Evolutionary conservation across 2,329 filamentous ascomycete species (phyloP).

Genomic region (Diplodia intermedia): DNA sequence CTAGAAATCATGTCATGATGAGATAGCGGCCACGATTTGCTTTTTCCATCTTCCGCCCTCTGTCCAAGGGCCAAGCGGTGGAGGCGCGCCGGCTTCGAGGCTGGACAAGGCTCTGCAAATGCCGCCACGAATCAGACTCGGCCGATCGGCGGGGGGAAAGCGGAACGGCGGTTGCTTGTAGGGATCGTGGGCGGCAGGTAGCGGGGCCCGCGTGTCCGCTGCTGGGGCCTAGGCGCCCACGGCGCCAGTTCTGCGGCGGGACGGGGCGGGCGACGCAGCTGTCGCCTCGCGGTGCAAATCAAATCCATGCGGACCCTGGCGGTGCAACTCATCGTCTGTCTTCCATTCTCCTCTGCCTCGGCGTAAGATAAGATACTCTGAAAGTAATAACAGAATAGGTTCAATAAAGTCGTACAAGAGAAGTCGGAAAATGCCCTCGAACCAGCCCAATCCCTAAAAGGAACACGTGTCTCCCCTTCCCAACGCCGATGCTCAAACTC

Average conservation of each 20-base stretch:
- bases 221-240: slow-evolving; percentile 10
- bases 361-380: neutral
- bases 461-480: slow-evolving; percentile 7
- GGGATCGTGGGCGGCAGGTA: slow-evolving; percentile 22
- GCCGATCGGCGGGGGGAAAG: slow-evolving; percentile 25
- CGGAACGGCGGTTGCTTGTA: slow-evolving; percentile 13
- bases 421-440: slow-evolving; percentile 11
- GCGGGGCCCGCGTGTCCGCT: slow-evolving; percentile 18
- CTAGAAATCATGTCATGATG: slow-evolving; percentile 13
- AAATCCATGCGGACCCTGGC: too few relatives aligned
- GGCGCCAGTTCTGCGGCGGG: slow-evolving; percentile 13
- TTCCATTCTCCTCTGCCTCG: slow-evolving; percentile 5
- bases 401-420: slow-evolving; percentile 27
- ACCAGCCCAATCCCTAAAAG: slow-evolving; percentile 19
- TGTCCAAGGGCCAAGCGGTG: slow-evolving; percentile 1
- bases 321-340: neutral
- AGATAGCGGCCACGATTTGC: neutral
- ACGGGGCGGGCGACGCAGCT: slow-evolving; percentile 13
- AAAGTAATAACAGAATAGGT: neutral
- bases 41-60: neutral
- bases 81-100: slow-evolving; percentile 6
- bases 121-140: slow-evolving; percentile 11
- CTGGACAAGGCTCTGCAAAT: slow-evolving; percentile 1
- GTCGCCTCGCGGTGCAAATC: neutral
- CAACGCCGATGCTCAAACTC: slow-evolving; percentile 23